These are phyloP conservation scores for Primulina tabacum DNA, from an alignment of 257 asterid genomes.

Conservation along the genomic window DNA sequence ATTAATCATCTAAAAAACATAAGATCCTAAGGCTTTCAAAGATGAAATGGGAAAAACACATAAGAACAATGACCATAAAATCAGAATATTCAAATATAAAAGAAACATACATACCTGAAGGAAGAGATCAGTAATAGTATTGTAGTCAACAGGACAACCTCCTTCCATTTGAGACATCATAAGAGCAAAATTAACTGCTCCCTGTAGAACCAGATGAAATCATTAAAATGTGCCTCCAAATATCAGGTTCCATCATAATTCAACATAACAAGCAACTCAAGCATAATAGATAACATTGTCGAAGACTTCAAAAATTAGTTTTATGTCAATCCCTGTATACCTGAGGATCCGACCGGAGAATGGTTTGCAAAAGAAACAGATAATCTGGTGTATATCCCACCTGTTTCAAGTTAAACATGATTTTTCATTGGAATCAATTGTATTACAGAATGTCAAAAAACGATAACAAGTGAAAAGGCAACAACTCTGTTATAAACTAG, in stretches of 20 bases:
- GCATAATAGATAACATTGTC: background rate
- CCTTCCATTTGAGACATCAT: slow-evolving; percentile 99
- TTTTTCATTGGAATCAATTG: background rate
- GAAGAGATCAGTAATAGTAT: slow-evolving; percentile 95
- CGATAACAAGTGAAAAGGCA: slow-evolving; percentile 6
- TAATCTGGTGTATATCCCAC: slow-evolving; percentile 98
- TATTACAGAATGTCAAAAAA: background rate
- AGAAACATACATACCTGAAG: slow-evolving; percentile 65
- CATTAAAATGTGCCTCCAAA: slow-evolving; percentile 16
- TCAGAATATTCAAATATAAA: slow-evolving; percentile 9
- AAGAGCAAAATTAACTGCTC: slow-evolving; percentile 98
- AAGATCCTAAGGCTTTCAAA: slow-evolving; percentile 4
- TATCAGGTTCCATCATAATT: background rate
- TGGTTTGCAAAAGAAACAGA: slow-evolving; percentile 95
- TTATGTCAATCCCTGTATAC: slow-evolving; percentile 38
- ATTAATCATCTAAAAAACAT: slow-evolving; percentile 18
- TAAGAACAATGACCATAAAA: background rate
- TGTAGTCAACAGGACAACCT: slow-evolving; percentile 97
- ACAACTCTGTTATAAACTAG: background rate
- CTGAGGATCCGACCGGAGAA: slow-evolving; percentile 98
- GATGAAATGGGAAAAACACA: slow-evolving; percentile 2
- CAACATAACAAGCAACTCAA: background rate
- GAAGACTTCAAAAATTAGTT: background rate
- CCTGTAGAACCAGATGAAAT: slow-evolving; percentile 45
- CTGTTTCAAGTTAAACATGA: slow-evolving; percentile 45